phyloP scores from a whole-genome alignment of 208 protist species.

The Naegleria lovaniensis region DNA sequence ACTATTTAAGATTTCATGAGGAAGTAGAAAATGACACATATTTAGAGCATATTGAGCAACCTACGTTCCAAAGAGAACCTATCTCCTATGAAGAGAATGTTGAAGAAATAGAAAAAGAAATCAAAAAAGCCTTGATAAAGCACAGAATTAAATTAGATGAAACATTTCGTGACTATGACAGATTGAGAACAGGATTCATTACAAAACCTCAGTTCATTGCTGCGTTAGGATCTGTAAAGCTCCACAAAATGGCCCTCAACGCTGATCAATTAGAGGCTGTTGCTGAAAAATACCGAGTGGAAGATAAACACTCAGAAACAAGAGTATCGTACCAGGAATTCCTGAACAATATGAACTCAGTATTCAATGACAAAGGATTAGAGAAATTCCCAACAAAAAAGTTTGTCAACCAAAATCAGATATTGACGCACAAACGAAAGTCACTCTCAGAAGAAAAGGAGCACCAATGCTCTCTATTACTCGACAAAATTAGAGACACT shows the following conservation, averaged over 20 bases:
- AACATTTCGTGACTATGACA: constrained; percentile 68
- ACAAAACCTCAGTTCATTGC: constrained; percentile 65
- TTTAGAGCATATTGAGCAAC: background rate
- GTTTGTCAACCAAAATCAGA: background rate
- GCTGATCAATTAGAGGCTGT: constrained; percentile 57
- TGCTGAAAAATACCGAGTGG: constrained; percentile 51
- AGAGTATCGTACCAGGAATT: constrained; percentile 30
- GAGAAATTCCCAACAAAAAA: constrained; percentile 35
- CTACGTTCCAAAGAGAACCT: background rate
- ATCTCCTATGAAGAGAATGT: background rate
- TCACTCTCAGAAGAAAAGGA: constrained; percentile 54
- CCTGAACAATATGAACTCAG: constrained; percentile 34
- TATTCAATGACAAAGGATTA: constrained; percentile 23
- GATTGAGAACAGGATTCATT: constrained; percentile 64
- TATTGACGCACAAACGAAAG: constrained; percentile 19
- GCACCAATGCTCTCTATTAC: constrained; percentile 42
- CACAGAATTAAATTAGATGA: constrained; percentile 69
- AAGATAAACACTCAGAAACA: constrained; percentile 26
- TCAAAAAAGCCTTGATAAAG: constrained; percentile 53
- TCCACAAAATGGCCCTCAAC: constrained; percentile 66
- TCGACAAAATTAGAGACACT: constrained; percentile 54
- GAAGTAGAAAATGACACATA: background rate
- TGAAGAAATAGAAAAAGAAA: background rate
- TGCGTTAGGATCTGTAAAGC: constrained; percentile 61
- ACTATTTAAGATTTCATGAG: constrained; percentile 8